These are phyloP conservation scores for Sarocladium oryzae DNA, from an alignment of 2,329 filamentous ascomycete species.

Conservation along the genomic window DNA sequence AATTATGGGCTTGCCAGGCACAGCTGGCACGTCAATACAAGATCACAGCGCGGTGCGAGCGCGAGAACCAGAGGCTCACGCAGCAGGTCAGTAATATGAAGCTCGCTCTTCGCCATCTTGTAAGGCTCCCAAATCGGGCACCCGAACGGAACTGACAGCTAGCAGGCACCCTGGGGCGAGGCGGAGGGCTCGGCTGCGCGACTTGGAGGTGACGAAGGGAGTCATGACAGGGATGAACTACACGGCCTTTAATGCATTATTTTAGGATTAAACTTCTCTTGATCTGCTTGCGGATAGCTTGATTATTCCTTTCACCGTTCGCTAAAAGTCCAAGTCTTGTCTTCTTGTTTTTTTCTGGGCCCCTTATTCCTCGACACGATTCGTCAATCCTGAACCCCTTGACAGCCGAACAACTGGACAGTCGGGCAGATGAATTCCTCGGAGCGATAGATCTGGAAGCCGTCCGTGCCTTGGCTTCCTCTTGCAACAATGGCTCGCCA, in stretches of 20 bases:
- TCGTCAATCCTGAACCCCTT: constrained; percentile 3
- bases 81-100: too few relatives aligned
- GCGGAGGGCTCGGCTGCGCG: neutral
- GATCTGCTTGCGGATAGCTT: too few relatives aligned
- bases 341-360: neutral
- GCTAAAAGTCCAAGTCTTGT: too few relatives aligned
- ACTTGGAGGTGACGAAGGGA: neutral
- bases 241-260: too few relatives aligned
- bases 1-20: neutral
- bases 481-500: constrained; percentile 8
- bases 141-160: neutral
- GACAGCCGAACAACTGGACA: constrained; percentile 10
- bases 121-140: neutral
- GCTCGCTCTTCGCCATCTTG: neutral
- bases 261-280: too few relatives aligned
- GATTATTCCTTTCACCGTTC: too few relatives aligned
- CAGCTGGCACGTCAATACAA: neutral
- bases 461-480: constrained; percentile 13
- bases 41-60: neutral
- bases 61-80: too few relatives aligned
- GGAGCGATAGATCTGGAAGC: constrained; percentile 12
- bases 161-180: neutral
- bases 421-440: constrained; percentile 11
- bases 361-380: neutral
- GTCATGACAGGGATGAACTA: too few relatives aligned